These are phyloP conservation scores for Psidium guajava DNA, from an alignment of 345 rosid genomes.

Conservation along the genomic window DNA sequence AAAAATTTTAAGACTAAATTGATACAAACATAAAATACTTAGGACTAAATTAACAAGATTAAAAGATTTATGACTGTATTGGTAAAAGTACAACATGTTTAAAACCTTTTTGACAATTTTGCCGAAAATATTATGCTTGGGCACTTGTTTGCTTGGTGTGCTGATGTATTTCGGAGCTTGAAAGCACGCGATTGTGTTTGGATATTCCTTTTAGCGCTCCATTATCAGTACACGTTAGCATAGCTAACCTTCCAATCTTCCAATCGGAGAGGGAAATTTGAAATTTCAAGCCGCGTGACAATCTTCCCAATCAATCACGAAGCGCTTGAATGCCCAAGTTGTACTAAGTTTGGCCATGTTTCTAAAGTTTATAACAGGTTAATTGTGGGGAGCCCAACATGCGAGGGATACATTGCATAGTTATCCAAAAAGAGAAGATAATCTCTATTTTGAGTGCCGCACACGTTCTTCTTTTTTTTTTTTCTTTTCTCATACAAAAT, in stretches of 20 bases:
- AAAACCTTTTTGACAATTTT: no score
- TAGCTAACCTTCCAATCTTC: neutral
- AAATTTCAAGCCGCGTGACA: neutral
- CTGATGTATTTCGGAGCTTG: neutral
- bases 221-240: neutral
- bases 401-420: neutral
- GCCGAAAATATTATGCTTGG: neutral
- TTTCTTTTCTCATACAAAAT: neutral
- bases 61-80: no score
- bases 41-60: no score
- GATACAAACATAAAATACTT: neutral
- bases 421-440: neutral
- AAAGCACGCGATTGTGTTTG: neutral
- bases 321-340: neutral
- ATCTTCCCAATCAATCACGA: neutral
- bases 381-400: neutral
- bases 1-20: no score
- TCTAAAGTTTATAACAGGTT: neutral
- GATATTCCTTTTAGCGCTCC: neutral
- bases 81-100: no score
- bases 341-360: neutral
- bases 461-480: neutral
- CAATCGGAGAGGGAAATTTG: neutral
- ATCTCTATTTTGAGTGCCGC: neutral
- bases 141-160: neutral